Evolutionary conservation across 2,329 filamentous ascomycete species (phyloP).

Genomic region (Fusarium aywerte): DNA sequence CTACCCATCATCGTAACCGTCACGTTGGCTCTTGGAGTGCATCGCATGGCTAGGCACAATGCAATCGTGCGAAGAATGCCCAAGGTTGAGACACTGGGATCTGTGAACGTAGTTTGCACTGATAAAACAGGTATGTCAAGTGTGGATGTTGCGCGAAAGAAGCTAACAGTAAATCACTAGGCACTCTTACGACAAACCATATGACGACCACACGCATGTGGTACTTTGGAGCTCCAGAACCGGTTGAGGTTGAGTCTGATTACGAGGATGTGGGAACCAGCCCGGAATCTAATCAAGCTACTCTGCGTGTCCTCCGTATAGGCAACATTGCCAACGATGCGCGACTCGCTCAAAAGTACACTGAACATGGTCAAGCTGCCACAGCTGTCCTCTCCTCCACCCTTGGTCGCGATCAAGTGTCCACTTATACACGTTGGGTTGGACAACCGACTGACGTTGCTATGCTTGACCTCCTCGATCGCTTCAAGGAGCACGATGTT

Average conservation of each 20-base stretch:
- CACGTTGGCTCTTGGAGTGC: constrained; percentile 90
- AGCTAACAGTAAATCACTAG: constrained; percentile 53
- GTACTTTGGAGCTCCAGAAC: constrained; percentile 78
- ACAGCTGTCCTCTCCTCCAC: constrained; percentile 86
- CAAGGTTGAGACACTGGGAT: constrained; percentile 95
- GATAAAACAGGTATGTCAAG: constrained; percentile 82
- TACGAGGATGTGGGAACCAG: constrained; percentile 65
- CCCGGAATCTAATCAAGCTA: constrained; percentile 72
- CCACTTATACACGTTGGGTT: constrained; percentile 86
- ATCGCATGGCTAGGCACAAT: constrained; percentile 94
- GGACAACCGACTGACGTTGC: constrained; percentile 98
- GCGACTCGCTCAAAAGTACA: constrained; percentile 77
- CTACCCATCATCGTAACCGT: constrained; percentile 98
- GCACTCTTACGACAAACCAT: constrained; percentile 95
- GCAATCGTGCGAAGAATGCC: constrained; percentile 96
- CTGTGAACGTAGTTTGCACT: constrained; percentile 99
- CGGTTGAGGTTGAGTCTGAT: constrained; percentile 65
- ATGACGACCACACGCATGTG: constrained; percentile 98
- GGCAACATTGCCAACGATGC: constrained; percentile 98
- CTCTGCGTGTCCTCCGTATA: constrained; percentile 84
- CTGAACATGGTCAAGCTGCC: constrained; percentile 76
- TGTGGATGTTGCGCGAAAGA: not conserved
- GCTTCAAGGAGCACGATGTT: constrained; percentile 90
- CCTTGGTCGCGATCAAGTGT: constrained; percentile 67
- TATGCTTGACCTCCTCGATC: constrained; percentile 92